Conservation (phyloP, 495 filamentous ascomycete species). For the Emericellopsis terricola region DNA sequence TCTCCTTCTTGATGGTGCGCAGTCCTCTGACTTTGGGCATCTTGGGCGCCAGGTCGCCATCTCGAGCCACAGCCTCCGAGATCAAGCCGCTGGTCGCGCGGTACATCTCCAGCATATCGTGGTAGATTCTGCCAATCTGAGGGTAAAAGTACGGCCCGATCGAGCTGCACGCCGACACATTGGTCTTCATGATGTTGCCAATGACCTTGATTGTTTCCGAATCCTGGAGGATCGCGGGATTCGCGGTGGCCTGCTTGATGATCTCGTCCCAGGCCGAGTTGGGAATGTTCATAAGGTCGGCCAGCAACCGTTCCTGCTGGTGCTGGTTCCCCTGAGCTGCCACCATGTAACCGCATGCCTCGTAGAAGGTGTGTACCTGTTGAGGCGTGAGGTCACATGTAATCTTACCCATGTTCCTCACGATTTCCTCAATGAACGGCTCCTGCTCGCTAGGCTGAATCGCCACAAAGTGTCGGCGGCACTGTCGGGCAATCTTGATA, state of each 20-base stretch:
- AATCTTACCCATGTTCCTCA: constrained; percentile 84
- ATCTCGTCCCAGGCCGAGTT: constrained; percentile 93
- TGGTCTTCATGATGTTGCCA: constrained; percentile 99
- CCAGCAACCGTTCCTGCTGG: constrained; percentile 76
- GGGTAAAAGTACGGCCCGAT: constrained; percentile 96
- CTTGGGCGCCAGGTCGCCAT: constrained; percentile 89
- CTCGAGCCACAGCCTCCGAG: constrained; percentile 69
- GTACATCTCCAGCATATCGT: constrained; percentile 99
- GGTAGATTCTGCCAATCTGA: constrained; percentile 95
- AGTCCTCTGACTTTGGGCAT: constrained; percentile 90
- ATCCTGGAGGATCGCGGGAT: constrained; percentile 72
- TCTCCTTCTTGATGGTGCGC: constrained; percentile 98
- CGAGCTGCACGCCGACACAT: constrained; percentile 89
- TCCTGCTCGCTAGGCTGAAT: constrained; percentile 87
- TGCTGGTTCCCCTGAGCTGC: constrained; percentile 87
- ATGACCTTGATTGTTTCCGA: constrained; percentile 92
- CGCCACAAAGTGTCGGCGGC: constrained; percentile 91
- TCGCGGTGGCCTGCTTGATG: constrained; percentile 63
- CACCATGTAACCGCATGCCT: constrained; percentile 98
- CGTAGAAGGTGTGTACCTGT: constrained; percentile 97
- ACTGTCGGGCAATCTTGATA: constrained; percentile 99
- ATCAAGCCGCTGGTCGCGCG: constrained; percentile 89
- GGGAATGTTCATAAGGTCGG: constrained; percentile 82
- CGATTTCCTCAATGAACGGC: constrained; percentile 97
- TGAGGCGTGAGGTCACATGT: constrained; percentile 88